Evolutionary conservation across 2,329 filamentous ascomycete genomes (phyloP), one percentile per base, ranked within the genome.

Genomic region (Epichloe bromicola): DNA sequence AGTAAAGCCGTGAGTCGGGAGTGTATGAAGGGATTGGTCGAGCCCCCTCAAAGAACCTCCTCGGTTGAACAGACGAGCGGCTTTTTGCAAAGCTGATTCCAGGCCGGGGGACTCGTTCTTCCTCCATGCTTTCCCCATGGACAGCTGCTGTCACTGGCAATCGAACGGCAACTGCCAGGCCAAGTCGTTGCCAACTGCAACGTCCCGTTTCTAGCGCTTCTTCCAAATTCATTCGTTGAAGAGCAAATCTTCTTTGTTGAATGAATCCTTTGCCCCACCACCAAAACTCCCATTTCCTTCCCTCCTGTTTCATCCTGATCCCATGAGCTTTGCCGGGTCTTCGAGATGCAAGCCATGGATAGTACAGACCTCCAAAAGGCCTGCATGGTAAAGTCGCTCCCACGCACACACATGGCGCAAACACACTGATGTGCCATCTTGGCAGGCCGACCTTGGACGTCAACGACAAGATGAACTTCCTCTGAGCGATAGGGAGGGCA

Each of bases 401-500:
- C 20, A 10, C 8, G 3, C 23, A 11, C 2, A 5, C n/a, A 12
- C 5, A 14, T 41, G 6, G 19, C 33, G 17, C 17, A 3, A 8
- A 8, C 26, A 20, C 14, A 37, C 47, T 49, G 15, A 49, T 14
- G n/a, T 2, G 11, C 34, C 23, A 12, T 42, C n/a, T 14, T 37
- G n/a, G 8, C n/a, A 61, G 59, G 57, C 54, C 33, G 59, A 61
- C 19, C 54, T 61, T 10, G 54, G 59, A 8, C 57, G 59, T 19
- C 40, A 45, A 15, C 50, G 59, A 12, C 57, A 57, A 30, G 58
- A 60, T 10, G 54, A 60, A n/a, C 54, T 61, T 8, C 55, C 56
- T 3, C 42, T 60, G 2, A 58, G 57, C 43, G 39, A 42, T 8
- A 42, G 11, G 5, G 50, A 59, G 33, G 26, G 30, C 3, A 52